Evolutionary conservation across 2,329 filamentous ascomycete genomes (phyloP).

Genomic region (Pseudogymnoascus sp.): DNA sequence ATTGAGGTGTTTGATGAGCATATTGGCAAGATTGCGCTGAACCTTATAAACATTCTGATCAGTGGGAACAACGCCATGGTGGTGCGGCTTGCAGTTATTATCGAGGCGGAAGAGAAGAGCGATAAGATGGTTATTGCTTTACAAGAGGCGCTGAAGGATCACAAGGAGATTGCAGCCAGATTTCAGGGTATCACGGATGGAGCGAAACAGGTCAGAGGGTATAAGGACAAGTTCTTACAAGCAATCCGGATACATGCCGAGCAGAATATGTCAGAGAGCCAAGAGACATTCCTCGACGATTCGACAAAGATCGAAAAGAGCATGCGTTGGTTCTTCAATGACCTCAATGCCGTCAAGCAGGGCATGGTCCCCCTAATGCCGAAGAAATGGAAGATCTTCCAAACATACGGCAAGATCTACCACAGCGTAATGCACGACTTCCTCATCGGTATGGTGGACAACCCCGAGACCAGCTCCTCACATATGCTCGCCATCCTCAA

Average conservation of each 20-base stretch:
- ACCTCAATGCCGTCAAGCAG: conserved; percentile 86
- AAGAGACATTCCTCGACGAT: conserved; percentile 70
- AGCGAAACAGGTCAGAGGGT: conserved; percentile 83
- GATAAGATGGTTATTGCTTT: conserved; percentile 84
- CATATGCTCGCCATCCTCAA: conserved; percentile 88
- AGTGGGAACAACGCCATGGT: conserved; percentile 82
- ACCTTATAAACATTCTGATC: conserved; percentile 79
- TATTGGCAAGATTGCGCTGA: conserved; percentile 78
- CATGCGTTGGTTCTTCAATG: conserved; percentile 96
- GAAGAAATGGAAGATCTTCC: conserved; percentile 92
- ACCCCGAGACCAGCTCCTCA: conserved; percentile 72
- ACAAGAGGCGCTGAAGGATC: conserved; percentile 90
- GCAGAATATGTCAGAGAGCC: conserved; percentile 50
- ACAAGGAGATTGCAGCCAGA: conserved; percentile 84
- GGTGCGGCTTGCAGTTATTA: conserved; percentile 82
- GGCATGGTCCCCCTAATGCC: conserved; percentile 90
- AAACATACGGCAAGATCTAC: conserved; percentile 83
- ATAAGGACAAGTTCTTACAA: conserved; percentile 89
- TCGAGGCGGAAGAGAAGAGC: conserved; percentile 93
- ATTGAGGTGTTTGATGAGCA: conserved; percentile 96
- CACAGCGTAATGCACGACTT: conserved; percentile 95
- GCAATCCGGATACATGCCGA: conserved; percentile 55
- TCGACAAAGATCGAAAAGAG: conserved; percentile 76
- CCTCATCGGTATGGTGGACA: conserved; percentile 71
- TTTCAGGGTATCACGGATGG: conserved; percentile 95